Conservation (phyloP, 768 basidiomycete species). For the Boletus reticulatus region DNA sequence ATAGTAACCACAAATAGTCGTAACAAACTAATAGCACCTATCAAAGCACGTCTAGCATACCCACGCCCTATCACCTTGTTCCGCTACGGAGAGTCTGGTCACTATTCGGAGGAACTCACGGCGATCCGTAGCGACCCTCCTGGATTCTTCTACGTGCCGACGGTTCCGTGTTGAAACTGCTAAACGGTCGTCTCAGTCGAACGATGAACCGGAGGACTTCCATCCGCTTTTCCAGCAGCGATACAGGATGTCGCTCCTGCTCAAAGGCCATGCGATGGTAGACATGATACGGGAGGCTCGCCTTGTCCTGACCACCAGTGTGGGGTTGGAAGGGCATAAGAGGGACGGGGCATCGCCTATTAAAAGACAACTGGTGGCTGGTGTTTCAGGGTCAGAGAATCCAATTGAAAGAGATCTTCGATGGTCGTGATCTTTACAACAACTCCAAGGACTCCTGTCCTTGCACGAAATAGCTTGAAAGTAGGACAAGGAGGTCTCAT, state of each 20-base stretch:
- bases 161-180: background rate
- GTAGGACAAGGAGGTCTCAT: background rate
- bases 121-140: conserved; percentile 9
- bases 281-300: background rate
- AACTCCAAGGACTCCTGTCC: background rate
- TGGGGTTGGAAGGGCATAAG: background rate
- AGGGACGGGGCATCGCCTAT: too few species aligned
- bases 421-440: conserved; percentile 7
- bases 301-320: background rate
- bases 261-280: background rate
- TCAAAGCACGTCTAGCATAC: conserved; percentile 9
- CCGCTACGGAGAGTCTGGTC: background rate
- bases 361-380: background rate
- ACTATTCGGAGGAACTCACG: too few species aligned
- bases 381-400: background rate
- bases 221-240: background rate
- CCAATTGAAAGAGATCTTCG: background rate
- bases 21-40: too few species aligned
- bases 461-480: conserved; percentile 3
- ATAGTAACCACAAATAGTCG: too few species aligned
- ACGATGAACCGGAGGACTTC: background rate
- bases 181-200: background rate
- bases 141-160: conserved; percentile 1
- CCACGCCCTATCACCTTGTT: background rate
- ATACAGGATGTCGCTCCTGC: background rate